Percentiles rank a stretch among this genome's conserved stretches.
phyloP scores from a whole-genome alignment of 2,329 filamentous ascomycete species.

The Ophidiomyces ophidiicola region DNA sequence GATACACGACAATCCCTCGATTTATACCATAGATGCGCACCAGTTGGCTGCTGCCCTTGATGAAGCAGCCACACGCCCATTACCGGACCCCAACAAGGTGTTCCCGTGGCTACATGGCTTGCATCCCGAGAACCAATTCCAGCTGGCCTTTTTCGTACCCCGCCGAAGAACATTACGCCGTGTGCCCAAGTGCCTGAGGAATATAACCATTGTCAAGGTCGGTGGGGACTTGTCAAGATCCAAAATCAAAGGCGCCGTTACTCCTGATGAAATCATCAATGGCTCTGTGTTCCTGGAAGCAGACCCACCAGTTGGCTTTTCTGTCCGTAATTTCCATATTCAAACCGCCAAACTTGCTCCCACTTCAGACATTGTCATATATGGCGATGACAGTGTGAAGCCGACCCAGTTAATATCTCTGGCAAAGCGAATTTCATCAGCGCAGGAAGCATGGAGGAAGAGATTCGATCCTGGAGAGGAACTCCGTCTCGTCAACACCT shows the following conservation, averaged over 20 bases:
- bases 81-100: conserved; percentile 73
- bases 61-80: conserved; percentile 61
- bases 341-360: conserved; percentile 79
- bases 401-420: conserved; percentile 54
- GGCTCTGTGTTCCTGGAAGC: conserved; percentile 60
- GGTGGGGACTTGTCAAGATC: conserved; percentile 63
- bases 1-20: conserved; percentile 43
- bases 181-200: conserved; percentile 64
- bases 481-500: conserved; percentile 68
- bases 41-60: conserved; percentile 62
- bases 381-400: conserved; percentile 58
- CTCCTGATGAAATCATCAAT: conserved; percentile 66
- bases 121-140: conserved; percentile 76
- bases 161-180: conserved; percentile 58
- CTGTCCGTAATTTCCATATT: conserved; percentile 93
- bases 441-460: conserved; percentile 63
- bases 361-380: conserved; percentile 84
- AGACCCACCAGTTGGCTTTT: conserved; percentile 83
- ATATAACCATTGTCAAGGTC: conserved; percentile 76
- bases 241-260: conserved; percentile 76
- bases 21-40: conserved; percentile 62
- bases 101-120: conserved; percentile 96
- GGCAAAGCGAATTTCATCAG: conserved; percentile 53
- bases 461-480: conserved; percentile 47
- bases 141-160: conserved; percentile 77